These are phyloP conservation scores for Cadophora sp. DNA, from an alignment of 2,329 filamentous ascomycete species.

Conservation along the genomic window DNA sequence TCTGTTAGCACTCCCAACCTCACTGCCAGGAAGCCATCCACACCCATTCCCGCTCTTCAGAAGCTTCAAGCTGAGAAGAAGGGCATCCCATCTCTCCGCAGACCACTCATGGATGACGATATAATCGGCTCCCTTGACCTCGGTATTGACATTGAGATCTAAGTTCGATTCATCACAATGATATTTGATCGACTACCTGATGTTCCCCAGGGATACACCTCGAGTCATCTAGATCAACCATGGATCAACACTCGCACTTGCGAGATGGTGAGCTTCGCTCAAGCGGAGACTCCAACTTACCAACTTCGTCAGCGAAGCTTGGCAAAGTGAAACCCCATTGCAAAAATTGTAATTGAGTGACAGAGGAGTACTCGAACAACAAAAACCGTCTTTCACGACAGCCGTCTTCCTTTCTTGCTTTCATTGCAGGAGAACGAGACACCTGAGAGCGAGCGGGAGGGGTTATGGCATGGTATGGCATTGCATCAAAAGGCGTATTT, in stretches of 20 bases:
- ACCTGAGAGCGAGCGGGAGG: neutral
- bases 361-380: neutral
- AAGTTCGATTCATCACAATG: conserved; percentile 11
- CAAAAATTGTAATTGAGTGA: neutral
- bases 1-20: conserved; percentile 53
- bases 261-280: neutral
- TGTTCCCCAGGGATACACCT: neutral
- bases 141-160: conserved; percentile 82
- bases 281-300: neutral
- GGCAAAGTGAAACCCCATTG: neutral
- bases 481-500: conserved; percentile 8
- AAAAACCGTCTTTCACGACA: neutral
- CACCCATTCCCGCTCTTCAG: conserved; percentile 58
- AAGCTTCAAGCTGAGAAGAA: conserved; percentile 53
- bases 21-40: conserved; percentile 50
- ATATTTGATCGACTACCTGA: neutral
- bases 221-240: neutral
- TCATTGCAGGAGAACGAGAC: neutral
- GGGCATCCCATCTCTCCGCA: conserved; percentile 71
- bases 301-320: neutral
- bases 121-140: conserved; percentile 89
- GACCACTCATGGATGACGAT: conserved; percentile 87
- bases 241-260: conserved; percentile 2
- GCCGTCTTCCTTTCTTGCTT: neutral
- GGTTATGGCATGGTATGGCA: conserved; percentile 3